Conservation (phyloP, 768 basidiomycete species). For the Pisolithus marmoratus region DNA sequence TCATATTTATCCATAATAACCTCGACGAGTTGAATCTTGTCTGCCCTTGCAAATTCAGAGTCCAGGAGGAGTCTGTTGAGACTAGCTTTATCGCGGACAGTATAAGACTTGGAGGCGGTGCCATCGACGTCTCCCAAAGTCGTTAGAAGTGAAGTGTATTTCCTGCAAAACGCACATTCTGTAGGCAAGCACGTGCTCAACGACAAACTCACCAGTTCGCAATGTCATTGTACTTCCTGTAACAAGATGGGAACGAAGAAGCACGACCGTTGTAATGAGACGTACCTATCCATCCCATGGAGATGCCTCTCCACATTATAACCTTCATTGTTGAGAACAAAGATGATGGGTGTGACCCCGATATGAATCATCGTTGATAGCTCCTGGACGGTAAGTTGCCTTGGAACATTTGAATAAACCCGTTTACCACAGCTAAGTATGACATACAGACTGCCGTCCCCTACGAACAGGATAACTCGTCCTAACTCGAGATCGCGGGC, state of each 20-base stretch:
- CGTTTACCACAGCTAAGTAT: neutral
- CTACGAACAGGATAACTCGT: constrained; percentile 78
- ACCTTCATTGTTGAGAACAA: constrained; percentile 74
- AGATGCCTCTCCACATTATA: constrained; percentile 85
- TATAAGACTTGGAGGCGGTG: constrained; percentile 53
- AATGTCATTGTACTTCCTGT: constrained; percentile 83
- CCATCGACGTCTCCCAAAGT: constrained; percentile 49
- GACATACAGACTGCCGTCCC: constrained; percentile 74
- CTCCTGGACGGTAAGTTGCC: constrained; percentile 79
- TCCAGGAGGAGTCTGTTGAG: constrained; percentile 64
- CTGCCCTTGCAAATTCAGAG: constrained; percentile 51
- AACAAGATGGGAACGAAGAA: constrained; percentile 1
- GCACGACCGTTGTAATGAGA: neutral
- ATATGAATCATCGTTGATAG: constrained; percentile 76
- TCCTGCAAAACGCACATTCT: constrained; percentile 29
- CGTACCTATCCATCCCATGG: constrained; percentile 54
- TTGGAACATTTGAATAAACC: constrained; percentile 20
- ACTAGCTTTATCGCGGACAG: constrained; percentile 60
- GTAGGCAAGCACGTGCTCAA: neutral
- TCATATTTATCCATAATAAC: constrained; percentile 70
- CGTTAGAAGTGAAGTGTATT: constrained; percentile 60
- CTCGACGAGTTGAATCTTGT: constrained; percentile 75
- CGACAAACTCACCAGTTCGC: constrained; percentile 50
- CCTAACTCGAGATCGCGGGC: constrained; percentile 57
- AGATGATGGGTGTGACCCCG: constrained; percentile 75